Base-by-base conservation (phyloP, 2,329 filamentous ascomycete genomes). In the Colletotrichum gloeosporioides region DNA sequence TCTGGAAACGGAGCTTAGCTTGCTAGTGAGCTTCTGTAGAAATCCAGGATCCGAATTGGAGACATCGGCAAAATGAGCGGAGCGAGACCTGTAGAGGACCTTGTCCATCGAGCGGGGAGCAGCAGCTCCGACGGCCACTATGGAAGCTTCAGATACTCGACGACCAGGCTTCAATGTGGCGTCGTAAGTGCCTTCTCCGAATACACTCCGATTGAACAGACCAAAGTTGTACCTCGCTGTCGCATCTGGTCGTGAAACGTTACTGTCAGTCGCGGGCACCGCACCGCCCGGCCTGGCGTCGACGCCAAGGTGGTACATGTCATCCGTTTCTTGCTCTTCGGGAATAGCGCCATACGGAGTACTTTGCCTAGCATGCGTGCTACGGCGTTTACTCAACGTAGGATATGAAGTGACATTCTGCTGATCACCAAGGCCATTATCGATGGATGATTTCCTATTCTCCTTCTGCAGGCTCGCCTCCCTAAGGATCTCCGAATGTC, bases 391-490 rank as follows among this genome's bases (percentile, higher is more conserved):
- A 12, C 76, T 78, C 10, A 86, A 78, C 29, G 80, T 79, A 15
- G 83, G 83, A 66, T 86, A 86, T 12, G 82, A 85, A 3, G 80
- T 83, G 8, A 85, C 83, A 5, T 18, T 31, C n/a, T 16, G 25
- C 3, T 39, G 29, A 34, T 15, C 18, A 49, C 57, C 18, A 13
- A 71, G 29, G 13, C 16, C 31, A 8, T 55, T 3, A 3, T 22
- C n/a, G 8, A 15, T 8, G 16, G 18, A 22, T 15, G 73, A 22
- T 18, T 32, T 55, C 3, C 39, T 49, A 4, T 62, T 62, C 25
- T 32, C 29, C 29, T 62, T 27, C n/a, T 62, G 27, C 29, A 31
- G 15, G 4, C 29, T 32, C 29, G 27, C 13, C 22, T 25, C 18
- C 15, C n/a, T 12, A 9, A 12, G 10, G 29, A 22, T 63, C 59